Evolutionary conservation across 148 eudicot species (phyloP), one percentile per base, ranked within the genome.

Genomic region (Fallopia convolvulus): DNA sequence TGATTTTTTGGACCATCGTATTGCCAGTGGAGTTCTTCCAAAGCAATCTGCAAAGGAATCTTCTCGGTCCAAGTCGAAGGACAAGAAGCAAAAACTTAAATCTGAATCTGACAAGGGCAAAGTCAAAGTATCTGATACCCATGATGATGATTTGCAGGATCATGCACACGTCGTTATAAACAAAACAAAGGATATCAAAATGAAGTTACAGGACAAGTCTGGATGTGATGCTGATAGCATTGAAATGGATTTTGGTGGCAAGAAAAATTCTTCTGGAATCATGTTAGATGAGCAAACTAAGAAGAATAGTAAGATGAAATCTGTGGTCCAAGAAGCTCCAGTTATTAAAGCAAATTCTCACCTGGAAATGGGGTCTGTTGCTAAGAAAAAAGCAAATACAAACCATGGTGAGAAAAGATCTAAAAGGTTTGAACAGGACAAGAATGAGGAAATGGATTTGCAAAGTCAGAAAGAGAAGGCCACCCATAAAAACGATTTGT

Each of bases 401-500:
- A 89, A 85, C 11, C 52, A 42, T 56, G 82, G 76, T 66, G 76
- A 77, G 76, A 85, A 83, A 75, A 85, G 81, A 84, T 85, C 86
- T 23, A 89, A 81, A 79, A 84, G 41, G 82, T 58, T 77, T 71
- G 81, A 81, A 46, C 75, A 83, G 74, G 88, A 79, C 40, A 87
- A 87, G 77, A 39, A 77, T 15, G 88, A 81, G 74, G 76, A 55
- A 48, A 74, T 77, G 17, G 85, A 82, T 18, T 79, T 83, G 55
- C 58, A 17, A 39, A 75, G 83, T 75, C 85, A 83, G 33, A 92
- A 81, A 80, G 90, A 83, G 52, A 89, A 85, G 75, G 84, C 85
- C 70, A 82, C 70, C 77, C 84, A 76, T 83, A 85, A 82, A 70
- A 83, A 52, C 75, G 91, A 88, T 76, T 72, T 44, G 39, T 77